A percentile compares a stretch with the other conserved stretches of the same genome.
phyloP scores from a whole-genome alignment of 2,329 filamentous ascomycete genomes.

The Talaromyces piceae region DNA sequence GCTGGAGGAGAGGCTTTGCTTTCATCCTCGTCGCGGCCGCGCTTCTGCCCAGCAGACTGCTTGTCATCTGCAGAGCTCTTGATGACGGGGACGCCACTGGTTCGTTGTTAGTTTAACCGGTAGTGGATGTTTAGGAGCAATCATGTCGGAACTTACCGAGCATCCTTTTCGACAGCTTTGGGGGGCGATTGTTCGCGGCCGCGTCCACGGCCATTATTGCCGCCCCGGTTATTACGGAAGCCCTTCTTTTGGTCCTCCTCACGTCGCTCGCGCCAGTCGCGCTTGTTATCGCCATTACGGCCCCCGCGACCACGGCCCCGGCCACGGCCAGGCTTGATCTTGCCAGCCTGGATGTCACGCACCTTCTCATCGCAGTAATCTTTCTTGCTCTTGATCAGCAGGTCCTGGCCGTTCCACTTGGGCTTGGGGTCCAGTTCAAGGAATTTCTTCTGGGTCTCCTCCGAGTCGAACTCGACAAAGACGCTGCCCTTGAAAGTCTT shows the following conservation, averaged over 20 bases:
- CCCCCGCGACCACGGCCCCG: constrained; percentile 3
- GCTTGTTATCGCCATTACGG: constrained; percentile 18
- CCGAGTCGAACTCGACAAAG: constrained; percentile 82
- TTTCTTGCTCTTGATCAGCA: constrained; percentile 80
- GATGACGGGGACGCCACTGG: constrained; percentile 38
- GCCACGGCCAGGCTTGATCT: constrained; percentile 48
- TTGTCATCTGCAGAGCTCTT: constrained; percentile 26
- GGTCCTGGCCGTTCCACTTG: constrained; percentile 70
- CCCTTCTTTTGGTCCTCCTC: constrained; percentile 38
- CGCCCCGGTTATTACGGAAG: constrained; percentile 26
- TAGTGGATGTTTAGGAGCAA: no score
- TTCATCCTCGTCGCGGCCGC: constrained; percentile 34
- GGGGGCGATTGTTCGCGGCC: not conserved
- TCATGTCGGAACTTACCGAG: constrained; percentile 29
- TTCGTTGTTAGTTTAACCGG: constrained; percentile 12
- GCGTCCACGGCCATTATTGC: constrained; percentile 15
- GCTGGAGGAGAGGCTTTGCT: constrained; percentile 27
- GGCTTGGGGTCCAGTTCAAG: constrained; percentile 72
- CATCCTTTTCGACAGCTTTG: constrained; percentile 32
- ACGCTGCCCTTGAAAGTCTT: constrained; percentile 91
- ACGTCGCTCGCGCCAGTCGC: constrained; percentile 40
- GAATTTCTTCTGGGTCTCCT: constrained; percentile 74
- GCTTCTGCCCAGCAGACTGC: constrained; percentile 34
- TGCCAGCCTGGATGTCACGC: constrained; percentile 62
- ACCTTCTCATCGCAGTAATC: constrained; percentile 77